phyloP scores from a whole-genome alignment of 2,329 filamentous ascomycete species.

The Ophiosphaerella narmari region DNA sequence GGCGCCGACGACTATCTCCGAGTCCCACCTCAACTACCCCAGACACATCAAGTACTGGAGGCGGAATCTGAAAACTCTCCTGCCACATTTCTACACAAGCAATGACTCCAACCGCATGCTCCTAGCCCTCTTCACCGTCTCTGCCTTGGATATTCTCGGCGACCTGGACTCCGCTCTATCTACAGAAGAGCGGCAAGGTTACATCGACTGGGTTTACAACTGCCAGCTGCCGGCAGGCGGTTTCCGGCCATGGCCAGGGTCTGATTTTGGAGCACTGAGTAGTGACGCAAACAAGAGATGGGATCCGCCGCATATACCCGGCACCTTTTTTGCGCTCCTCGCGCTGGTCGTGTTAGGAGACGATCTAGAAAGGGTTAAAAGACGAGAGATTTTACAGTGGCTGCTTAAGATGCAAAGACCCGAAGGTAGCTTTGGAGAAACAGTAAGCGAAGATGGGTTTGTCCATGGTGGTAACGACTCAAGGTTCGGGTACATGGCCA shows the following conservation, averaged over 20 bases:
- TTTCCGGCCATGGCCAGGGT: constrained; percentile 84
- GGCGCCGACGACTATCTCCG: constrained; percentile 17
- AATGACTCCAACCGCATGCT: constrained; percentile 91
- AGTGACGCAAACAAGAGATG: constrained; percentile 60
- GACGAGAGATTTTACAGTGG: constrained; percentile 73
- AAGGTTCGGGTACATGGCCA: constrained; percentile 84
- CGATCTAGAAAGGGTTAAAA: constrained; percentile 65
- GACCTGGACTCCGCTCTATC: constrained; percentile 62
- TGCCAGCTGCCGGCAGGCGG: constrained; percentile 87
- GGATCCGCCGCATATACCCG: constrained; percentile 82
- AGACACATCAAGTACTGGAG: constrained; percentile 89
- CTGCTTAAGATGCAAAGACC: constrained; percentile 73
- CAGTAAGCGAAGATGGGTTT: constrained; percentile 62
- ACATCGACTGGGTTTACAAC: constrained; percentile 77
- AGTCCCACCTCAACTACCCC: constrained; percentile 40
- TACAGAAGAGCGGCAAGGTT: constrained; percentile 58
- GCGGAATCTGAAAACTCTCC: constrained; percentile 78
- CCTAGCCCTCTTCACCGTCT: constrained; percentile 86
- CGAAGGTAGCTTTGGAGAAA: constrained; percentile 92
- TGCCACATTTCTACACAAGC: constrained; percentile 82
- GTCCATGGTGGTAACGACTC: constrained; percentile 83
- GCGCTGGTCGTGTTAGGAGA: constrained; percentile 70
- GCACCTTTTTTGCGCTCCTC: constrained; percentile 86
- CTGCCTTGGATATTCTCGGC: constrained; percentile 80
- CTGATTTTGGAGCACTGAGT: constrained; percentile 55